Conservation (phyloP, 169 alveolate genomes). For the Cytauxzoon felis region DNA sequence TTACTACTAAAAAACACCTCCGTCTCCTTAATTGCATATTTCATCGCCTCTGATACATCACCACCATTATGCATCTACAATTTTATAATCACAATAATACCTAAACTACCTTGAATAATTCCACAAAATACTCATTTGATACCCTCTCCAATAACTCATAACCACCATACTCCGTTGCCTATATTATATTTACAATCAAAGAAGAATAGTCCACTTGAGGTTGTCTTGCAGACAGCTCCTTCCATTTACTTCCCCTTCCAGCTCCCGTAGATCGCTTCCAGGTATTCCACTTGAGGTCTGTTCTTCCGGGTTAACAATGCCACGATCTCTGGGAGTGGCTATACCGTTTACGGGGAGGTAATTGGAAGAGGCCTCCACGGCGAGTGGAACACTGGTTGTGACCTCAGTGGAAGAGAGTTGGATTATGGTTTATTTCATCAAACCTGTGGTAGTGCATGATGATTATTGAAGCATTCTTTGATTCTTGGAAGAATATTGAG, state of each 20-base stretch:
- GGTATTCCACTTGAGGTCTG: no score
- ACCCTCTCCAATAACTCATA: constrained; percentile 22
- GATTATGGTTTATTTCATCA: neutral
- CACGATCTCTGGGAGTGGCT: no score
- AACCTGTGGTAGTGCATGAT: constrained; percentile 38
- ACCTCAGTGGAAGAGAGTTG: no score
- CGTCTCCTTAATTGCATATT: constrained; percentile 24
- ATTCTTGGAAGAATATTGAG: constrained; percentile 44
- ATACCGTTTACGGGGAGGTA: no score
- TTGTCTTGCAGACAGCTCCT: no score
- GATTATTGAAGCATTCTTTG: constrained; percentile 49
- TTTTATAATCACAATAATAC: neutral
- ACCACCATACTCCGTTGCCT: constrained; percentile 50
- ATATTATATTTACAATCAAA: neutral
- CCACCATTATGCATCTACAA: constrained; percentile 36
- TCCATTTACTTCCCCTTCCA: no score
- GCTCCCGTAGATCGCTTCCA: no score
- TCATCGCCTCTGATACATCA: constrained; percentile 27
- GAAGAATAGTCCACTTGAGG: no score
- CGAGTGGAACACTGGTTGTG: no score
- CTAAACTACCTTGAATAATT: constrained; percentile 39
- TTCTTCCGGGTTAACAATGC: no score
- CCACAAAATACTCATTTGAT: constrained; percentile 42
- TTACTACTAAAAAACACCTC: constrained; percentile 35
- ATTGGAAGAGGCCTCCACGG: no score